Conservation (phyloP, 225 moss, liverwort and hornwort genomes). For the Anthoceros angustus region DNA sequence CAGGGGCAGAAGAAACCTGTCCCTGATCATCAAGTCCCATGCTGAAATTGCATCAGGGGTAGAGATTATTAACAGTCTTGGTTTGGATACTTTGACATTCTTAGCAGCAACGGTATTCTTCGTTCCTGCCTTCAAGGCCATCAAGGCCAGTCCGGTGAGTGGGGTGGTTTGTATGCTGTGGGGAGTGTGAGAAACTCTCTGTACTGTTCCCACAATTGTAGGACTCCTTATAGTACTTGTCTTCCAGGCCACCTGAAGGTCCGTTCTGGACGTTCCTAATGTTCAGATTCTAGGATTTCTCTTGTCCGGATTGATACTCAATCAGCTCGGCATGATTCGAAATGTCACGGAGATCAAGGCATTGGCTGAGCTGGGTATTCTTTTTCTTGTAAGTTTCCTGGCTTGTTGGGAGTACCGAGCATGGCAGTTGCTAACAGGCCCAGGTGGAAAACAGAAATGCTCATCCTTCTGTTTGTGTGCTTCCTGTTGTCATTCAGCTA, state of each 20-base stretch:
- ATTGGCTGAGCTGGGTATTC: conserved; percentile 85
- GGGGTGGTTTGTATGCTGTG: conserved; percentile 8
- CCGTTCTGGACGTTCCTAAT: background rate
- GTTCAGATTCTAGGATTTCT: conserved; percentile 91
- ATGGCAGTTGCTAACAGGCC: background rate
- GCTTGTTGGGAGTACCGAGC: background rate
- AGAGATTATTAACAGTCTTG: conserved; percentile 71
- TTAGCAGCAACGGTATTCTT: conserved; percentile 83
- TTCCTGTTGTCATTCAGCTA: conserved; percentile 34
- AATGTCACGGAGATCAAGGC: conserved; percentile 94
- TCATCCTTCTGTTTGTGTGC: background rate
- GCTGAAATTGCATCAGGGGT: conserved; percentile 73
- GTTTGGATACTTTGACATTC: conserved; percentile 80
- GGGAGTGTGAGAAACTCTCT: background rate
- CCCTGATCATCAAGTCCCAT: conserved; percentile 25
- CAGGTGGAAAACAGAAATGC: too few relatives aligned
- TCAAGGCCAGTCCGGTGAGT: conserved; percentile 90
- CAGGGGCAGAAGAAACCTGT: background rate
- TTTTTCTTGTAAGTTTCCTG: conserved; percentile 60
- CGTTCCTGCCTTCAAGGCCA: conserved; percentile 72
- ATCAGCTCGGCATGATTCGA: conserved; percentile 78
- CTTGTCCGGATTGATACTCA: conserved; percentile 76
- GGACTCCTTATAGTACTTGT: background rate
- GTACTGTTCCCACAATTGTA: background rate
- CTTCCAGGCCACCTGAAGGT: conserved; percentile 1